Evolutionary conservation across 192 early-diverging fungal genomes (phyloP).

Genomic region (Entomortierella parvispora): DNA sequence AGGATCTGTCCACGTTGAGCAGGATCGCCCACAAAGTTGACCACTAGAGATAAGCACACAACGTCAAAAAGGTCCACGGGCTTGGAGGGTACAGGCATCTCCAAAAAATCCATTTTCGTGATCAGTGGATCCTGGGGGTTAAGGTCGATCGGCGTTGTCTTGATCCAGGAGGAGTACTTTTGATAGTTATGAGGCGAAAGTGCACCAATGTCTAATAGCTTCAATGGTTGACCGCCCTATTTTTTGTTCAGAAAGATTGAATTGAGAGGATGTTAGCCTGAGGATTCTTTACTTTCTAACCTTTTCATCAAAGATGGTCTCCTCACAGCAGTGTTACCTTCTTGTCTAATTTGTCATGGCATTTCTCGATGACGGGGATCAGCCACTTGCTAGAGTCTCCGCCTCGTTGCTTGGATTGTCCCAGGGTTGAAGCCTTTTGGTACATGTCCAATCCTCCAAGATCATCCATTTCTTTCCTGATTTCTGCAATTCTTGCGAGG

Average conservation of each 20-base stretch:
- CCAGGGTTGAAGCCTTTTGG: constrained; percentile 83
- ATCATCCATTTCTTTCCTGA: constrained; percentile 63
- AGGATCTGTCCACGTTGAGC: constrained; percentile 78
- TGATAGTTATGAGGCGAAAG: constrained; percentile 80
- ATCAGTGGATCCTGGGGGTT: constrained; percentile 84
- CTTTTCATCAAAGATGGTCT: no score
- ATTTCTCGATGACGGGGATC: constrained; percentile 62
- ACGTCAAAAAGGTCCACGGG: constrained; percentile 71
- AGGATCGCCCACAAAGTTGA: constrained; percentile 91
- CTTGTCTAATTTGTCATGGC: constrained; percentile 34
- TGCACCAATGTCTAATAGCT: constrained; percentile 88
- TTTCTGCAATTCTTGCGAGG: constrained; percentile 41
- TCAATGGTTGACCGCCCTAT: constrained; percentile 46
- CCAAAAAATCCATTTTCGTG: constrained; percentile 85
- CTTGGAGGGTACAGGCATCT: constrained; percentile 59
- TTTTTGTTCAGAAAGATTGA: background rate
- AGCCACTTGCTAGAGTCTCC: constrained; percentile 87
- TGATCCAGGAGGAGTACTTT: constrained; percentile 72
- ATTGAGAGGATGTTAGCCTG: background rate
- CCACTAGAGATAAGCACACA: constrained; percentile 82
- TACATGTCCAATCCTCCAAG: constrained; percentile 92
- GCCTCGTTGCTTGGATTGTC: constrained; percentile 85
- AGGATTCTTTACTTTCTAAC: no score
- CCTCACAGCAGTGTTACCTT: constrained; percentile 17
- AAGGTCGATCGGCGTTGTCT: constrained; percentile 84